phyloP scores from a whole-genome alignment of 495 filamentous ascomycete species.

The Talaromyces liani region DNA sequence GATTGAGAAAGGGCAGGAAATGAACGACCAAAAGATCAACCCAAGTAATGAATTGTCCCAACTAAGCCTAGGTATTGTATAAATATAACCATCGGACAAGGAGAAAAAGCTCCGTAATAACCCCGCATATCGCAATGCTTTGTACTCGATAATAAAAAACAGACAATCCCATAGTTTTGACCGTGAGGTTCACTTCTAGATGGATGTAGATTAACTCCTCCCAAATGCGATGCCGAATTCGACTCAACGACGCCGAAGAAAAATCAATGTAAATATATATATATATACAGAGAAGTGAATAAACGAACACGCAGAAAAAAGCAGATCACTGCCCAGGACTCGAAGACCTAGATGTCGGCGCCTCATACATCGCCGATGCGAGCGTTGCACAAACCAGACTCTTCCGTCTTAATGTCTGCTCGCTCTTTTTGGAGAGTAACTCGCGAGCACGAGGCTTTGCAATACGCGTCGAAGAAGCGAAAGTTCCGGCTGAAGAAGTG shows the following conservation, averaged over 20 bases:
- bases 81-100: background rate
- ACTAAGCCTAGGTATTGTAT: background rate
- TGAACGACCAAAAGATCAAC: background rate
- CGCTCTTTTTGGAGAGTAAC: conserved; percentile 27
- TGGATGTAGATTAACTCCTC: background rate
- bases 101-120: background rate
- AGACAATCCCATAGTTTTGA: background rate
- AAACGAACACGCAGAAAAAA: conserved; percentile 10
- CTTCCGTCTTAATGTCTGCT: conserved; percentile 34
- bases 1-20: background rate
- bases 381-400: conserved; percentile 40
- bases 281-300: conserved; percentile 13
- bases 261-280: background rate
- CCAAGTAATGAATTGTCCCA: background rate
- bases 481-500: conserved; percentile 7
- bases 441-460: conserved; percentile 31
- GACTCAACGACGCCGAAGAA: background rate
- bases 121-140: background rate
- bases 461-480: conserved; percentile 18
- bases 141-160: background rate
- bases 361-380: conserved; percentile 30
- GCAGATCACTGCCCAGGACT: background rate
- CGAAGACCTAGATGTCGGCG: conserved; percentile 6
- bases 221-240: background rate
- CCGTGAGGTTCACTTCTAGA: background rate